These are phyloP conservation scores for Monilinia fructigena DNA, from an alignment of 2,329 filamentous ascomycete species.

Conservation along the genomic window DNA sequence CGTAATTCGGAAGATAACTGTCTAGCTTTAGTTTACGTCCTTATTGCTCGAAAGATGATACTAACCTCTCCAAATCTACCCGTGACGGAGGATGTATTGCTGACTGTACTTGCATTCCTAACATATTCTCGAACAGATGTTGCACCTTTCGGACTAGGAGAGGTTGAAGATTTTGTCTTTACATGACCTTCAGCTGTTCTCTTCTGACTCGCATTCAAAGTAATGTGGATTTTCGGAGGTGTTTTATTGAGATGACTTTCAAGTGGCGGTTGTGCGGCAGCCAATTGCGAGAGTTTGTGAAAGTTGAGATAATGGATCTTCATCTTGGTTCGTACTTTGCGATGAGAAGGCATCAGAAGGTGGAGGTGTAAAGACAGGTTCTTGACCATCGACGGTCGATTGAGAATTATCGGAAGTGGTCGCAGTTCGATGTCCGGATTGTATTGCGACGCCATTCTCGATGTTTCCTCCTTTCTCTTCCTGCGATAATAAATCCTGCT, in stretches of 20 bases:
- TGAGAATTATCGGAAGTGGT: slow-evolving; percentile 46
- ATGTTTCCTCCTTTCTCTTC: background rate
- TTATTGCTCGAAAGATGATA: slow-evolving; percentile 15
- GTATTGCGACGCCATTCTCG: background rate
- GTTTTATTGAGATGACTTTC: slow-evolving; percentile 27
- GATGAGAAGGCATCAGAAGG: slow-evolving; percentile 41
- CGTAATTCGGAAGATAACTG: slow-evolving; percentile 62
- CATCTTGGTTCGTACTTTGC: slow-evolving; percentile 48
- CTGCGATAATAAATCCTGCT: slow-evolving; percentile 14
- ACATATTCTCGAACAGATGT: slow-evolving; percentile 54
- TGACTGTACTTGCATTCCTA: slow-evolving; percentile 69
- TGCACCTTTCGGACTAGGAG: slow-evolving; percentile 39
- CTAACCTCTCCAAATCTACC: slow-evolving; percentile 76
- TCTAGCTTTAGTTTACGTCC: slow-evolving; percentile 28
- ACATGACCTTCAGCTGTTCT: slow-evolving; percentile 74
- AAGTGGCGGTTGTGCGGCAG: slow-evolving; percentile 49
- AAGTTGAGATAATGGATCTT: slow-evolving; percentile 51
- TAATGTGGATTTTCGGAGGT: slow-evolving; percentile 30
- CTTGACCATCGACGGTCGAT: slow-evolving; percentile 45
- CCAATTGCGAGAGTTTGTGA: slow-evolving; percentile 55
- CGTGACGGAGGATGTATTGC: slow-evolving; percentile 56
- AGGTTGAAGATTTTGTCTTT: slow-evolving; percentile 54
- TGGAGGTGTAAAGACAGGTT: slow-evolving; percentile 43
- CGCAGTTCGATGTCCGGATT: slow-evolving; percentile 21
- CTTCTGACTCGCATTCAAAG: slow-evolving; percentile 55